These are phyloP conservation scores for Hippophae tibetana DNA, from an alignment of 306 rosid genomes.

Conservation along the genomic window DNA sequence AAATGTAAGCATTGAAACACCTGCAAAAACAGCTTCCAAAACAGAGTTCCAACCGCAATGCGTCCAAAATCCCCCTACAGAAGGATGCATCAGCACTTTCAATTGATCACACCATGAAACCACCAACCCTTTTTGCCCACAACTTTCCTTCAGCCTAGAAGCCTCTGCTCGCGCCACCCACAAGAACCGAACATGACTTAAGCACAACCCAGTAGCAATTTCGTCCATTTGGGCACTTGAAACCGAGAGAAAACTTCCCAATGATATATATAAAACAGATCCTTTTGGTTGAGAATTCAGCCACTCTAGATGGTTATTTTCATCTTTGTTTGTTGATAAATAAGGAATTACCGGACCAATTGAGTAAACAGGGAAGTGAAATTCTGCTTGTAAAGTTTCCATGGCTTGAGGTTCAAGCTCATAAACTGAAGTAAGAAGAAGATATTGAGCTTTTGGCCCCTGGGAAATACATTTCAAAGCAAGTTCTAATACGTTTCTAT, in stretches of 20 bases:
- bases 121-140: slow-evolving; percentile 18
- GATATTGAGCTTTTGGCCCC: slow-evolving; percentile 22
- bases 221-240: slow-evolving; percentile 31
- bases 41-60: slow-evolving; percentile 37
- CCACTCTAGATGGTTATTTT: slow-evolving; percentile 17
- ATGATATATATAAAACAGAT: slow-evolving; percentile 32
- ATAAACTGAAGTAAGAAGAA: slow-evolving; percentile 20
- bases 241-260: slow-evolving; percentile 27
- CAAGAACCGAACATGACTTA: slow-evolving; percentile 27
- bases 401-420: slow-evolving; percentile 26
- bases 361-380: slow-evolving; percentile 21
- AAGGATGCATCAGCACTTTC: slow-evolving; percentile 36
- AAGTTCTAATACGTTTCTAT: slow-evolving; percentile 3
- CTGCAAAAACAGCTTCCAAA: slow-evolving; percentile 29
- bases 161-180: slow-evolving; percentile 28
- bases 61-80: slow-evolving; percentile 32
- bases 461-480: slow-evolving; percentile 15
- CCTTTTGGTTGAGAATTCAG: slow-evolving; percentile 25
- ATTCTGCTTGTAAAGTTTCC: slow-evolving; percentile 12
- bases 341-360: slow-evolving; percentile 33
- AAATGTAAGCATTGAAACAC: slow-evolving; percentile 30
- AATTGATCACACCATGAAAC: slow-evolving; percentile 36
- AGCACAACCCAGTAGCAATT: slow-evolving; percentile 18
- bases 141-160: slow-evolving; percentile 9
- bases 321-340: slow-evolving; percentile 4